These are phyloP conservation scores for Boletales sp. DNA, from an alignment of 768 basidiomycete genomes.

Conservation along the genomic window DNA sequence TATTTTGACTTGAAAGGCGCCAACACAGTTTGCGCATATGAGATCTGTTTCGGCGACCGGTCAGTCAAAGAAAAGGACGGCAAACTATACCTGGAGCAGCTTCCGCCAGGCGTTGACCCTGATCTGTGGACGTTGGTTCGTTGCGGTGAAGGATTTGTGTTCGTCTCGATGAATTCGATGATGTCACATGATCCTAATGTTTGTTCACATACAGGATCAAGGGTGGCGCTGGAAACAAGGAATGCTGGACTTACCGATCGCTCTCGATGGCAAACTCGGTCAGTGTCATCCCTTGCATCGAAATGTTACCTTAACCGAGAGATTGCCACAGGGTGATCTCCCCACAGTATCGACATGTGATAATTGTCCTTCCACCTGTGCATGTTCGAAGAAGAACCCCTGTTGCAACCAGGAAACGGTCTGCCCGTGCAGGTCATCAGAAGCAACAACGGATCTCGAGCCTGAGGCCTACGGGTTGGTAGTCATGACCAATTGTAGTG, in stretches of 20 bases:
- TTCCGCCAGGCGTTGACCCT: too few species aligned
- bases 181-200: not conserved
- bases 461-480: not conserved
- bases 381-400: not conserved
- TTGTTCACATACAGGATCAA: not conserved
- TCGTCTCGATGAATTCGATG: not conserved
- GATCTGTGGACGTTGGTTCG: not conserved
- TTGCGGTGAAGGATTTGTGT: not conserved
- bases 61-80: not conserved
- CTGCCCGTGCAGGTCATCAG: too few species aligned
- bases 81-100: not conserved
- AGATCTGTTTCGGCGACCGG: too few species aligned
- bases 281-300: not conserved
- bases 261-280: not conserved
- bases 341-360: too few species aligned
- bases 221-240: not conserved
- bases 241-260: not conserved
- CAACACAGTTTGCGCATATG: too few species aligned
- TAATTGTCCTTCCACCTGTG: not conserved
- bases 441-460: too few species aligned
- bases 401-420: not conserved
- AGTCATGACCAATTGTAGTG: not conserved
- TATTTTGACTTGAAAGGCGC: too few species aligned
- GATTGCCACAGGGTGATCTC: too few species aligned
- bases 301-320: too few species aligned